Evolutionary conservation across 306 rosid species (phyloP).

Genomic region (Gynostemma pentaphyllum): DNA sequence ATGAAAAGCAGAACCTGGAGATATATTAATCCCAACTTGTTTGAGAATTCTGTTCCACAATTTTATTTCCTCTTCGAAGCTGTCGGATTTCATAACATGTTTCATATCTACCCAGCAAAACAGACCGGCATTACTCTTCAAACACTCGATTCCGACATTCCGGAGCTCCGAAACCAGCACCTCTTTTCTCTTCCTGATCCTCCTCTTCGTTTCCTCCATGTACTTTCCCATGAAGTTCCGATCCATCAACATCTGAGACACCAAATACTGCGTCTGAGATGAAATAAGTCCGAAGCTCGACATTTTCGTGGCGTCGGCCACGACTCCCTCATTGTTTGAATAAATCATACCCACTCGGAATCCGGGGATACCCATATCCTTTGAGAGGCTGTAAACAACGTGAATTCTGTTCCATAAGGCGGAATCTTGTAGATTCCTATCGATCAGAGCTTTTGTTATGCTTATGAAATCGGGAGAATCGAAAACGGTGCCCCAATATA

Average conservation of each 20-base stretch:
- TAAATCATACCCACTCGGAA: conserved; percentile 78
- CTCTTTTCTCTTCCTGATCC: conserved; percentile 37
- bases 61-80: conserved; percentile 65
- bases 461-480: conserved; percentile 37
- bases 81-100: conserved; percentile 22
- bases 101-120: conserved; percentile 94
- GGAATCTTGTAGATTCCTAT: background rate
- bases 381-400: conserved; percentile 64
- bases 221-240: conserved; percentile 31
- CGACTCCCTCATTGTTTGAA: conserved; percentile 35
- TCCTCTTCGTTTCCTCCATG: conserved; percentile 27
- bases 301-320: conserved; percentile 72
- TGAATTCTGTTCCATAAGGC: conserved; percentile 28
- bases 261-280: conserved; percentile 57
- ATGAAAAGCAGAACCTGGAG: conserved; percentile 76
- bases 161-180: conserved; percentile 37
- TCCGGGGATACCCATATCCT: conserved; percentile 66
- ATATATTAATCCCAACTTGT: conserved; percentile 49
- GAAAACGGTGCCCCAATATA: conserved; percentile 65
- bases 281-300: conserved; percentile 82
- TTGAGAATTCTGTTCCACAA: conserved; percentile 54
- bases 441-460: conserved; percentile 28
- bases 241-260: conserved; percentile 41
- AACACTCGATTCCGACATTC: conserved; percentile 39
- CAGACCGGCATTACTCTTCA: conserved; percentile 65